A percentile compares a stretch with the other conserved stretches of the same genome.
Evolutionary conservation across 345 rosid genomes (phyloP).

Genomic region (Sisymbrium altissimum): DNA sequence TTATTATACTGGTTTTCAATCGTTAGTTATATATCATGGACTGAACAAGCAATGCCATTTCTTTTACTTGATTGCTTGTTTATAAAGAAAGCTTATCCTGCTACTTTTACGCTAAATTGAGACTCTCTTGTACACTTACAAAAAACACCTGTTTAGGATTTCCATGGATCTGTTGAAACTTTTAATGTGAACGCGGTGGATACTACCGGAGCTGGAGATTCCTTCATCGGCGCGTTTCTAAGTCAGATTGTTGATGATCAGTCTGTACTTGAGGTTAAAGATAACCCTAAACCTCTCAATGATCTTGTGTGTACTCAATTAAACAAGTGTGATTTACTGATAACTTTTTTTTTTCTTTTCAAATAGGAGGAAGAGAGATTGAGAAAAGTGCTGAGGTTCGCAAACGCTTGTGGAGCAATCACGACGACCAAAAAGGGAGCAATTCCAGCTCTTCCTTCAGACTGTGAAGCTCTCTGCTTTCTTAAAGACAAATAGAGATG

Average conservation of each 20-base stretch:
- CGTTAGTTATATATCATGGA: too few relatives aligned
- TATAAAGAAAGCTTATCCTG: background rate
- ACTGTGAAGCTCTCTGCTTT: conserved; percentile 48
- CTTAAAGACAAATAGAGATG: conserved; percentile 33
- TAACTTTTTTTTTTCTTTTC: background rate
- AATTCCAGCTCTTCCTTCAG: conserved; percentile 80
- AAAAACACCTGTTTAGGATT: conserved; percentile 39
- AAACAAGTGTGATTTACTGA: background rate
- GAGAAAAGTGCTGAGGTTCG: conserved; percentile 68
- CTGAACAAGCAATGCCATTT: too few relatives aligned
- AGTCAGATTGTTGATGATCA: conserved; percentile 74
- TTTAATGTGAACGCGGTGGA: conserved; percentile 76
- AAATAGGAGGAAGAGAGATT: conserved; percentile 63
- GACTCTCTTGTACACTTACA: background rate
- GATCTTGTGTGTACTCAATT: background rate
- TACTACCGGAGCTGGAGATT: conserved; percentile 97
- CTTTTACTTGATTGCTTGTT: background rate
- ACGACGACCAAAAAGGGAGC: conserved; percentile 97
- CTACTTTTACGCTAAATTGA: background rate
- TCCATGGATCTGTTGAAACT: conserved; percentile 70
- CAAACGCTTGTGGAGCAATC: conserved; percentile 94
- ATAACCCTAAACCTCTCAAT: background rate
- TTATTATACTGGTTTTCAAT: too few relatives aligned
- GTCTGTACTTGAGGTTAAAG: conserved; percentile 59
- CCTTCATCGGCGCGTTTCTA: conserved; percentile 85